Base-by-base conservation (phyloP, 106 monocot genomes). In the Iris macrosiphon region DNA sequence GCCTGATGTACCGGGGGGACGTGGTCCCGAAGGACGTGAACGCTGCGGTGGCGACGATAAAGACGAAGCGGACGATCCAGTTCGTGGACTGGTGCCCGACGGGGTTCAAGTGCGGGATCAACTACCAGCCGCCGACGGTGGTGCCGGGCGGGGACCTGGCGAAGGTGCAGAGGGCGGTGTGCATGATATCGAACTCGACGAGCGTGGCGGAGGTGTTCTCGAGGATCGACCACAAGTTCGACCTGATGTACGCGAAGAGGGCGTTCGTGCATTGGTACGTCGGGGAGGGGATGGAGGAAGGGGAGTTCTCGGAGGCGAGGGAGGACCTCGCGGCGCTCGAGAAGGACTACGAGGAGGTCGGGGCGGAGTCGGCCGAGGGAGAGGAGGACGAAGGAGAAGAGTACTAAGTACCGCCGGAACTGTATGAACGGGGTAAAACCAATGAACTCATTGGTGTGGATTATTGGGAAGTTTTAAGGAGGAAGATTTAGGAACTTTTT, bases 1-100 rank as follows among this genome's bases (percentile, higher is more conserved):
- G 91, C 47, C 50, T 91, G 63, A 91, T 91, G 91, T 91, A 91
- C 42, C 81, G 85, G 19, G 91, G 91, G 1, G 91, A 91, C 79
- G 91, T 91, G 6, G 91, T 91, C n/a, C 90, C 90, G 15, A 91
- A 91, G 90, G 90, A 91, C 63, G 90, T 91, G 3, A 91, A 91
- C 62, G 90, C 91, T 15, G 91, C 91, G 11, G 91, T 91, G 20
- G 85, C 81, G 3, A 91, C 91, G 13, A 91, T 91, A 31, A 91
- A 91, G 30, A 91, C 91, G 14, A 91, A 91, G 75, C 69, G 91
- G 28, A 91, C 91, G 9, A 81, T 85, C 27, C 91, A 91, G 48
- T 91, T 91, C 55, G 91, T 91, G 11, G 85, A 91, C 59, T 91
- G 91, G 90, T 60, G 59, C 18, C 59, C 59, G 3, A 60, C 59